Evolutionary conservation across 75 land plant genomes (phyloP), one percentile per base, ranked within the genome.

Genomic region (Picea glauca): DNA sequence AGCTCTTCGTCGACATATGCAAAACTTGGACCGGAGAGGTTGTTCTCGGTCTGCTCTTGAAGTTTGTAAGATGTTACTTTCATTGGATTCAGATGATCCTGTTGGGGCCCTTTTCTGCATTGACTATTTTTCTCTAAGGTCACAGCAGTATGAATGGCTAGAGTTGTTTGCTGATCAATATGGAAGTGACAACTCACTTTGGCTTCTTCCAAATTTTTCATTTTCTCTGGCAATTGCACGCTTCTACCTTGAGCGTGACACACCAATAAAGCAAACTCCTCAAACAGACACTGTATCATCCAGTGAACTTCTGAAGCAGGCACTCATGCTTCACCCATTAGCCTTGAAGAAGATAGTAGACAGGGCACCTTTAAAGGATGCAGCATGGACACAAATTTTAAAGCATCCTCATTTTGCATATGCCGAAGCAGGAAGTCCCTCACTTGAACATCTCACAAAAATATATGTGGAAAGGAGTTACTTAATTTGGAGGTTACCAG

Each of bases 21-120:
- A 86, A 81, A 92, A 95, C 81, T 76, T 95, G 92, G 96, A 94
- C 32, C 76, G 98, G 57, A 88, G 99, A 40, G 99, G 99, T 11
- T 98, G 99, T 78, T 97, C 91, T 78, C 87, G 99, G 43, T 91
- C 94, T 68, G 99, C 98, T 20, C 86, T 98, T 50, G 99, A 98
- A 84, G 89, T 98, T 58, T 98, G 99, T 83, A 98, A 98, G 68
- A 82, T 98, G 70, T 58, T 98, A 75, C 88, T 98, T 64, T 88
- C 94, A 11, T 75, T 98, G 33, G 96, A 98, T 85, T 60, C 88
- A 76, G 98, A 95, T 82, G 98, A 98, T 72, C 99, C 99, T 73
- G 85, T 85, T 80, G 99, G 99, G 33, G 87, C 94, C 3, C 72
- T 85, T 13, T 95, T 98, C 76, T 98, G 89, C 76, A 85, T 98